Percentiles rank a stretch among this genome's conserved stretches.
Conservation (phyloP, 257 asterid species). For the Solanum piurae region DNA sequence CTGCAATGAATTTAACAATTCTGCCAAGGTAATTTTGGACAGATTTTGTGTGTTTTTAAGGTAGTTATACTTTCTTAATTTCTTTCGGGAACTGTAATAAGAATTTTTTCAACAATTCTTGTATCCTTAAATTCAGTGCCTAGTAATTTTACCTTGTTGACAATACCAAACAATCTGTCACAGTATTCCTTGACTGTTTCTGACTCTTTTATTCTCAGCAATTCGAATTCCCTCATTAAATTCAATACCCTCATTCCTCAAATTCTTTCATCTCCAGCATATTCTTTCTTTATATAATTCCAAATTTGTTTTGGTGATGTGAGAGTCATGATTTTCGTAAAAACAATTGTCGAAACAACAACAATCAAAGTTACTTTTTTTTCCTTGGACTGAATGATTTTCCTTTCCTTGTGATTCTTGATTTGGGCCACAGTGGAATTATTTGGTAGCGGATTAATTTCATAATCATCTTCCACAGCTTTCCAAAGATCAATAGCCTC, state of each 20-base stretch:
- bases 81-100: not conserved
- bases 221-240: not conserved
- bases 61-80: not conserved
- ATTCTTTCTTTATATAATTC: not conserved
- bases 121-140: not conserved
- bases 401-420: too few relatives aligned
- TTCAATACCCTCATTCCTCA: not conserved
- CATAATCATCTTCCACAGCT: too few relatives aligned
- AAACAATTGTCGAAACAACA: too few relatives aligned
- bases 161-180: not conserved
- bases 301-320: not conserved
- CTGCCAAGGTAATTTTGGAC: not conserved
- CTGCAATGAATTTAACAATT: not conserved
- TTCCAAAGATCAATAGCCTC: too few relatives aligned
- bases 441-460: too few relatives aligned
- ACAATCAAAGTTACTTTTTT: not conserved
- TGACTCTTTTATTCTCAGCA: not conserved
- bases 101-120: not conserved
- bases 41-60: too few relatives aligned
- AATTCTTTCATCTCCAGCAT: too few relatives aligned
- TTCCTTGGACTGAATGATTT: too few relatives aligned
- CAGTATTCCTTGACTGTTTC: too few relatives aligned
- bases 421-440: too few relatives aligned
- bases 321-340: not conserved
- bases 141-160: not conserved